phyloP scores from a whole-genome alignment of 2,329 filamentous ascomycete species.

The Ophiostoma perfectum region DNA sequence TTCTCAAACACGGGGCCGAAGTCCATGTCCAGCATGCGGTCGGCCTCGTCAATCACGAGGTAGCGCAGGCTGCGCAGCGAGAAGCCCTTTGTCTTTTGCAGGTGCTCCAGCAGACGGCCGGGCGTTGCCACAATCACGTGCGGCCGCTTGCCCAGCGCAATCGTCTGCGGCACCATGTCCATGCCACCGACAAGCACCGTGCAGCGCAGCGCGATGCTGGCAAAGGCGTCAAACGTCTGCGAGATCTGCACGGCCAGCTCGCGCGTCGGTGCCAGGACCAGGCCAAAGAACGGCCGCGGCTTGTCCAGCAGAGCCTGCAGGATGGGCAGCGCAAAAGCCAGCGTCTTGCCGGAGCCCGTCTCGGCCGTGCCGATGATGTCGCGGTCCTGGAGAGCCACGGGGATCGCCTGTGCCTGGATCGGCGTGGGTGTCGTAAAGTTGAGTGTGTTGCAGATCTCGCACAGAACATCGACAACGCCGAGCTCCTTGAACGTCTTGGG shows the following conservation, averaged over 20 bases:
- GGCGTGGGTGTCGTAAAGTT: constrained; percentile 83
- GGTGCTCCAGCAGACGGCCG: constrained; percentile 79
- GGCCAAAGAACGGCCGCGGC: constrained; percentile 77
- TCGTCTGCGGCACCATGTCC: constrained; percentile 89
- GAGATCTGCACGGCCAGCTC: constrained; percentile 91
- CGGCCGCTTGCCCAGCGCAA: constrained; percentile 90
- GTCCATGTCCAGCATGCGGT: constrained; percentile 68
- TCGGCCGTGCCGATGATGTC: constrained; percentile 93
- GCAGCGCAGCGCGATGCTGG: constrained; percentile 81
- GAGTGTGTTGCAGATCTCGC: constrained; percentile 77
- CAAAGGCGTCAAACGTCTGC: constrained; percentile 79
- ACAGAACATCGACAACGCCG: constrained; percentile 78
- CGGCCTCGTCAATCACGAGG: constrained; percentile 91
- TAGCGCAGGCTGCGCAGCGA: constrained; percentile 73
- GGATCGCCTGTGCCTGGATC: constrained; percentile 83
- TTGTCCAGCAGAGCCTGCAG: constrained; percentile 85
- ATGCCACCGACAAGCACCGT: constrained; percentile 87
- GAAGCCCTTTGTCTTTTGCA: constrained; percentile 97
- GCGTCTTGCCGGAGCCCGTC: constrained; percentile 93
- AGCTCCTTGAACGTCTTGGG: constrained; percentile 63
- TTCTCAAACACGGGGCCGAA: constrained; percentile 50
- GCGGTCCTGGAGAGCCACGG: constrained; percentile 67
- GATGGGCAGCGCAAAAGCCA: constrained; percentile 88
- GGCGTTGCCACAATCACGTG: constrained; percentile 92
- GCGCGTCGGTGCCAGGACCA: constrained; percentile 86